phyloP scores from a whole-genome alignment of 2,329 filamentous ascomycete genomes.

The Magnaporthales sp. region DNA sequence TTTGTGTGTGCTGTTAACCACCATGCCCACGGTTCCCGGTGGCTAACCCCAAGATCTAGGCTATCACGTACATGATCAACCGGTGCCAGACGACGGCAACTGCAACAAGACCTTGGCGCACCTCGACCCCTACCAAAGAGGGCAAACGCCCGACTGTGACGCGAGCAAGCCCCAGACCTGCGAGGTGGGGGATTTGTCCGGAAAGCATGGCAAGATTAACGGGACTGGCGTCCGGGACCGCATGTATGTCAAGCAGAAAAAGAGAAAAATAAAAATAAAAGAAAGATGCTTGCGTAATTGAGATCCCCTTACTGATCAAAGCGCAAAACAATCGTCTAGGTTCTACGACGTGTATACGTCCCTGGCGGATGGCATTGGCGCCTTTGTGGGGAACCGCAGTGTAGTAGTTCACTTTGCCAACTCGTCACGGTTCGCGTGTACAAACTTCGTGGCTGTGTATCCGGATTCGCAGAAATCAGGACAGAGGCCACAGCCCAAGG shows the following conservation, averaged over 20 bases:
- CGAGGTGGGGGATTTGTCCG: slow-evolving; percentile 67
- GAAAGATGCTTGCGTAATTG: too few relatives aligned
- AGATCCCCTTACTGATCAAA: background rate
- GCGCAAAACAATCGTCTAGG: slow-evolving; percentile 29
- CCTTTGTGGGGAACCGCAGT: slow-evolving; percentile 59
- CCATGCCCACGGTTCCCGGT: too few relatives aligned
- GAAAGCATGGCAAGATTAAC: slow-evolving; percentile 58
- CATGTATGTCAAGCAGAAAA: background rate
- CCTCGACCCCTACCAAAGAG: slow-evolving; percentile 62
- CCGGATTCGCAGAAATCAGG: background rate
- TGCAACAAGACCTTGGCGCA: slow-evolving; percentile 61
- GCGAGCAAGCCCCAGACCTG: slow-evolving; percentile 49
- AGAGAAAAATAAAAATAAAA: background rate
- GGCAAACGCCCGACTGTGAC: slow-evolving; percentile 55
- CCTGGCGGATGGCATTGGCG: slow-evolving; percentile 35
- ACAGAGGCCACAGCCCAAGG: background rate
- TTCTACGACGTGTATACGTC: slow-evolving; percentile 47
- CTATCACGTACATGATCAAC: slow-evolving; percentile 64
- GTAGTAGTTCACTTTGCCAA: slow-evolving; percentile 57
- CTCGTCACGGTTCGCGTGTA: slow-evolving; percentile 55
- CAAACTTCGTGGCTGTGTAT: slow-evolving; percentile 40
- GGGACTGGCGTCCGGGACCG: slow-evolving; percentile 14
- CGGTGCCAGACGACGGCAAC: slow-evolving; percentile 59
- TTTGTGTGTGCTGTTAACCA: too few relatives aligned
- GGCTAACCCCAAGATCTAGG: slow-evolving; percentile 28